A percentile compares a stretch with the other conserved stretches of the same genome.
phyloP scores from a whole-genome alignment of 768 basidiomycete species.

The Cyclocybe cylindracea region DNA sequence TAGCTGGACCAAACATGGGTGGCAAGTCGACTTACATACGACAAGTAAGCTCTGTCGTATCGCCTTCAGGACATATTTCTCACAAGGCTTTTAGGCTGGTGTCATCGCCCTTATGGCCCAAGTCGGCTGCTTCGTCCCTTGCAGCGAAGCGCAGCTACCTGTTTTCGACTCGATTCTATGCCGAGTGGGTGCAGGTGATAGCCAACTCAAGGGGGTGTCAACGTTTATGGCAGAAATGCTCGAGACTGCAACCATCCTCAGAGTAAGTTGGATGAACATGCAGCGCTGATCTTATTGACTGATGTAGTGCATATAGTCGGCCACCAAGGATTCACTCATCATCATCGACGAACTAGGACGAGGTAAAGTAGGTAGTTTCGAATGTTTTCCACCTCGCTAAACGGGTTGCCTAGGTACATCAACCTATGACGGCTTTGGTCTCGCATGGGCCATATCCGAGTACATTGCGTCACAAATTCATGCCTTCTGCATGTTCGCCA shows the following conservation, averaged over 20 bases:
- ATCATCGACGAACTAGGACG: conserved; percentile 97
- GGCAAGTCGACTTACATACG: conserved; percentile 98
- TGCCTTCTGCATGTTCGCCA: conserved; percentile 95
- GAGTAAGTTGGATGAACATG: conserved; percentile 45
- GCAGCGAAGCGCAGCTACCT: conserved; percentile 80
- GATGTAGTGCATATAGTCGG: conserved; percentile 55
- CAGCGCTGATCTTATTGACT: neutral
- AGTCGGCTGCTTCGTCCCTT: conserved; percentile 94
- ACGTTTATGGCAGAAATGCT: conserved; percentile 99
- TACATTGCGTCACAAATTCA: conserved; percentile 93
- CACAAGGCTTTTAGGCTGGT: conserved; percentile 54
- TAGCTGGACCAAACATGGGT: conserved; percentile 98
- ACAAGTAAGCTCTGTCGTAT: conserved; percentile 42
- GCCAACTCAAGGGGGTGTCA: conserved; percentile 95
- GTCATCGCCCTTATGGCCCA: conserved; percentile 98
- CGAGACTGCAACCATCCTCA: conserved; percentile 93
- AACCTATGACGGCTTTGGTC: conserved; percentile 95
- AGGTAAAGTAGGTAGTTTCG: conserved; percentile 41
- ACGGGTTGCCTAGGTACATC: conserved; percentile 69
- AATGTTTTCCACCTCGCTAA: neutral
- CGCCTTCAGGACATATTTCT: neutral
- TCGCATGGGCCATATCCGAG: conserved; percentile 99
- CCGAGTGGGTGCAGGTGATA: conserved; percentile 96
- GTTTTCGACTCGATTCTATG: conserved; percentile 96
- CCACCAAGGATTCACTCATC: conserved; percentile 88